These are phyloP conservation scores for Salvia rosmarinus DNA, from an alignment of 257 asterid species.

Conservation along the genomic window DNA sequence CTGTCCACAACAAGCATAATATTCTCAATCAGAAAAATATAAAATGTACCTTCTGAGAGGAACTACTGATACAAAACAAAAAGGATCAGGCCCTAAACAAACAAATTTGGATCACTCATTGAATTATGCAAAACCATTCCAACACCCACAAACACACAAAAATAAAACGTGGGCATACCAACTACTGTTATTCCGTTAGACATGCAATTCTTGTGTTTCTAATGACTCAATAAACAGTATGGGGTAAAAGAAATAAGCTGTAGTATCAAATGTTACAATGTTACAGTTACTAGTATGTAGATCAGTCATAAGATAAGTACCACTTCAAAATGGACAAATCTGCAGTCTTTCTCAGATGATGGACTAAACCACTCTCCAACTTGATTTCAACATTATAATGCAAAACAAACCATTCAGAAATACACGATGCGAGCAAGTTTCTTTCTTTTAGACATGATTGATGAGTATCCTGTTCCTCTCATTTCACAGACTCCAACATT, in stretches of 20 bases:
- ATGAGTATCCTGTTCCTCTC: too few relatives aligned
- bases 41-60: background rate
- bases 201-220: background rate
- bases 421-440: too few relatives aligned
- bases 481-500: too few relatives aligned
- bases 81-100: background rate
- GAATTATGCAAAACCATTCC: background rate
- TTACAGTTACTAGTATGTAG: background rate
- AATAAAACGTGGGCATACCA: background rate
- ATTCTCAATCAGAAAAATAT: slow-evolving; percentile 21
- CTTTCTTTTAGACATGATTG: too few relatives aligned
- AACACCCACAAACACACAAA: background rate
- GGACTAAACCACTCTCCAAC: too few relatives aligned
- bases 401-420: too few relatives aligned
- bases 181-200: background rate
- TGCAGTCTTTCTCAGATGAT: too few relatives aligned
- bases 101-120: background rate
- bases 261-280: background rate
- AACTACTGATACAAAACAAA: background rate
- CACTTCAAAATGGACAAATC: too few relatives aligned
- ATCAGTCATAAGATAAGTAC: too few relatives aligned
- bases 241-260: background rate
- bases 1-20: slow-evolving; percentile 47
- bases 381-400: too few relatives aligned
- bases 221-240: background rate